Evolutionary conservation across 352 stramenopile species (phyloP), one percentile per base, ranked within the genome.

Genomic region (Globisporangium middletonii): DNA sequence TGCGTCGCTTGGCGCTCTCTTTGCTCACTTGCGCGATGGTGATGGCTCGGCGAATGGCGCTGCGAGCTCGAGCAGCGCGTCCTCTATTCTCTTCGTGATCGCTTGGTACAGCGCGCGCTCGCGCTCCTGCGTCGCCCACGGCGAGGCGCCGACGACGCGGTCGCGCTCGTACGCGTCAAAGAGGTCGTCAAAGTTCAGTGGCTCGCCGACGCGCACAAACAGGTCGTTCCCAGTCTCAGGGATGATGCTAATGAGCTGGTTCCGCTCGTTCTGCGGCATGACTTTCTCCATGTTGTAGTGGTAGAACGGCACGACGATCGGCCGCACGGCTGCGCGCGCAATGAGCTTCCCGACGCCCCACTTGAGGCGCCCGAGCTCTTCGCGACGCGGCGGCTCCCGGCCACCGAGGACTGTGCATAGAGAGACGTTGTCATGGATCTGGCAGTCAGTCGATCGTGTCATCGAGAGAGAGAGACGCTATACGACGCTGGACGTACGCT

Each of bases 341-440:
- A 96, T 91, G 50, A 96, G 73, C 50, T 94, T 96, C 15, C 77
- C 84, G 15, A 92, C 83, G 12, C 86, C 86, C 86, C 86, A 96
- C 58, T 96, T 96, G 37, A 96, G 64, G 1, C 77, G 78, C 2
- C 86, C 86, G 35, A 96, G 83, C 50, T 93, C 74, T 37, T 81
- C 77, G n/a, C 69, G 73, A 45, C 67, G 67, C 7, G 83, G 80
- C 45, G 79, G 76, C 35, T 71, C 63, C 30, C 86, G 79, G 6
- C 84, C 83, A 35, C 84, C 84, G 13, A 92, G 71, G n/a, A 71
- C 83, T 92, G 41, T 26, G 45, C 9, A n/a, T 4, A 38, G 7
- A 35, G 3, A 52, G 0, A 26, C 16, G 13, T 19, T 11, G 45
- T 8, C 45, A 30, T 7, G 16, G 9, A 2, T 50, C 7, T 64